Evolutionary conservation across 2,329 filamentous ascomycete species (phyloP).

Genomic region (Fusarium irregulare): DNA sequence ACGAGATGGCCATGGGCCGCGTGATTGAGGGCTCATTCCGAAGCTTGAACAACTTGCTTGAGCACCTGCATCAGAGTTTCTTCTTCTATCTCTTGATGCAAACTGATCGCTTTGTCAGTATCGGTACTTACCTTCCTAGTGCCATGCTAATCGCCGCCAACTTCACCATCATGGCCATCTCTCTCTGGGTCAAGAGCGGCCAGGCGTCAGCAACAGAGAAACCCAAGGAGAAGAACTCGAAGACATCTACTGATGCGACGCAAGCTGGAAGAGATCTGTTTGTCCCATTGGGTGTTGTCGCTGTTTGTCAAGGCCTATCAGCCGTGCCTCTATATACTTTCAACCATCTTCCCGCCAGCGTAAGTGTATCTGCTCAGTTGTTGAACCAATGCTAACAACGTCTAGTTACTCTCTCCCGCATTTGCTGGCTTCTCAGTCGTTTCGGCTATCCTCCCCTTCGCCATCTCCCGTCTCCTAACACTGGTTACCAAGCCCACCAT

Average conservation of each 20-base stretch:
- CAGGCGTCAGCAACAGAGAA: constrained; percentile 52
- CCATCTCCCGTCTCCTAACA: constrained; percentile 67
- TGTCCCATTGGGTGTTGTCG: constrained; percentile 78
- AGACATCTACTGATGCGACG: constrained; percentile 39
- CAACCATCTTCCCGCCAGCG: constrained; percentile 75
- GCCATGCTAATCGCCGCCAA: constrained; percentile 97
- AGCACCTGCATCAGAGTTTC: constrained; percentile 98
- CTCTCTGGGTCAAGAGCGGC: constrained; percentile 92
- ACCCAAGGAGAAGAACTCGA: constrained; percentile 46
- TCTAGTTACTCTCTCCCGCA: constrained; percentile 67
- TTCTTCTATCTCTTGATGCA: constrained; percentile 98
- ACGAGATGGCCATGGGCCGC: constrained; percentile 94
- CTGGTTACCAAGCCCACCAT: constrained; percentile 63
- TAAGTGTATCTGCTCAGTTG: constrained; percentile 56
- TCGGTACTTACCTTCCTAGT: constrained; percentile 95
- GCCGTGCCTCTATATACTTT: constrained; percentile 87
- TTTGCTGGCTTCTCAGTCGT: constrained; percentile 68
- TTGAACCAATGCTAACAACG: constrained; percentile 6
- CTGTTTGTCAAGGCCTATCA: constrained; percentile 79
- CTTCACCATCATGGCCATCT: constrained; percentile 95
- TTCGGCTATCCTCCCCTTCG: constrained; percentile 67
- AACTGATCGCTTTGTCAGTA: constrained; percentile 92
- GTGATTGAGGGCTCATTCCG: constrained; percentile 91
- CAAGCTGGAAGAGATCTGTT: constrained; percentile 72
- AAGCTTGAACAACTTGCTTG: constrained; percentile 94